Evolutionary conservation across 1,139 yeast species (phyloP).

Genomic region (Geotrichum phurueaensis): DNA sequence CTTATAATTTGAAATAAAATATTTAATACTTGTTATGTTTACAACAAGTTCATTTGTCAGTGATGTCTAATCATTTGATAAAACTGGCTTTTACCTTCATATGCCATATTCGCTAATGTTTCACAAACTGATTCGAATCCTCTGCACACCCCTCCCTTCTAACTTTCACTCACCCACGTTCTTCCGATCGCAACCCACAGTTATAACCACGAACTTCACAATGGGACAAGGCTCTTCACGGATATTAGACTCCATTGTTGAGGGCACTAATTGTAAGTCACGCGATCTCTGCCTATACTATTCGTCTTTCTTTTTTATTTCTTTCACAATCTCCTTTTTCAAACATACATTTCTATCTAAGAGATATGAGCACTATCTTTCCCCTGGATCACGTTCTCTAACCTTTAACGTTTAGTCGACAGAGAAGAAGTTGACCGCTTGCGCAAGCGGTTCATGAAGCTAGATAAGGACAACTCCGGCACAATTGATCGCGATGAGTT

Average conservation of each 20-base stretch:
- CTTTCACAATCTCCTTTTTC: not conserved
- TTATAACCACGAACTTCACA: not conserved
- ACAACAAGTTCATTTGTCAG: too few relatives aligned
- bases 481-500: conserved; percentile 88
- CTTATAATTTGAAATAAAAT: too few relatives aligned
- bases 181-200: not conserved
- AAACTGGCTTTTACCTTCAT: too few relatives aligned
- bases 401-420: conserved; percentile 46
- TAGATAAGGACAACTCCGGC: conserved; percentile 90
- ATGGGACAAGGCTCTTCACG: conserved; percentile 71
- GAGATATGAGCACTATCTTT: not conserved
- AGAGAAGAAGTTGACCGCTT: conserved; percentile 87
- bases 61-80: too few relatives aligned
- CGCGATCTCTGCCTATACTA: not conserved
- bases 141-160: not conserved
- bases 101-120: too few relatives aligned
- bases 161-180: not conserved
- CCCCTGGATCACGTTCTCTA: not conserved
- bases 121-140: not conserved
- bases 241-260: conserved; percentile 60
- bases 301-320: not conserved
- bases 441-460: conserved; percentile 87
- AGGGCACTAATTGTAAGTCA: conserved; percentile 61
- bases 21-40: too few relatives aligned
- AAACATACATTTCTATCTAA: not conserved